Conservation (phyloP, 768 basidiomycete species). For the Rhodotorula graminis region DNA sequence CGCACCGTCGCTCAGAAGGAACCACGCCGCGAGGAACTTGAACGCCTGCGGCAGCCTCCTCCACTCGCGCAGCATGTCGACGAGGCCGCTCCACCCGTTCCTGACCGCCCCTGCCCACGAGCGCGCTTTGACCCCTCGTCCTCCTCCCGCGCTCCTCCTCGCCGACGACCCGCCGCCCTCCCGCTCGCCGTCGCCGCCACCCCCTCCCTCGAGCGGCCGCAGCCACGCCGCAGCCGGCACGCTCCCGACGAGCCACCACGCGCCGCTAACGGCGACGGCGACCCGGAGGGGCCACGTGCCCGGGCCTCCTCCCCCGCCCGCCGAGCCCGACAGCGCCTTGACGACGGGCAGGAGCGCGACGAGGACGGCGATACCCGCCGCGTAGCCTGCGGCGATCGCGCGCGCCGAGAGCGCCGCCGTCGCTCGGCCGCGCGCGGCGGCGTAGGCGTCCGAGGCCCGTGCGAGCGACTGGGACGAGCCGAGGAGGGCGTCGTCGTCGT, state of each 20-base stretch:
- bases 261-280: constrained; percentile 75
- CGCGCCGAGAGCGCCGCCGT: constrained; percentile 43
- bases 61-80: constrained; percentile 70
- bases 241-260: constrained; percentile 82
- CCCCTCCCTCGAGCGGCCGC: background rate
- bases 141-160: too few species aligned
- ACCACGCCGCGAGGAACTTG: constrained; percentile 86
- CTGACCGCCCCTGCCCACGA: constrained; percentile 43
- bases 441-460: constrained; percentile 35
- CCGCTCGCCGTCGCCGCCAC: constrained; percentile 48
- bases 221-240: constrained; percentile 52
- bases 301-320: background rate
- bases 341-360: constrained; percentile 70
- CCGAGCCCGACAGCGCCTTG: constrained; percentile 44
- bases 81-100: constrained; percentile 70
- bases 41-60: constrained; percentile 75
- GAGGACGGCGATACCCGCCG: constrained; percentile 69
- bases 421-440: background rate
- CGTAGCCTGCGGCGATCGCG: constrained; percentile 41
- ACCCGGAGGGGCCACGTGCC: constrained; percentile 70
- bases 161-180: too few species aligned
- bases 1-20: constrained; percentile 83
- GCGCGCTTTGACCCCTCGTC: too few species aligned
- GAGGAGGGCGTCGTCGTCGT: background rate
- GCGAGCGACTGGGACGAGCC: constrained; percentile 58